Base-by-base conservation (phyloP, 768 basidiomycete genomes). In the Tricholoma terreum region DNA sequence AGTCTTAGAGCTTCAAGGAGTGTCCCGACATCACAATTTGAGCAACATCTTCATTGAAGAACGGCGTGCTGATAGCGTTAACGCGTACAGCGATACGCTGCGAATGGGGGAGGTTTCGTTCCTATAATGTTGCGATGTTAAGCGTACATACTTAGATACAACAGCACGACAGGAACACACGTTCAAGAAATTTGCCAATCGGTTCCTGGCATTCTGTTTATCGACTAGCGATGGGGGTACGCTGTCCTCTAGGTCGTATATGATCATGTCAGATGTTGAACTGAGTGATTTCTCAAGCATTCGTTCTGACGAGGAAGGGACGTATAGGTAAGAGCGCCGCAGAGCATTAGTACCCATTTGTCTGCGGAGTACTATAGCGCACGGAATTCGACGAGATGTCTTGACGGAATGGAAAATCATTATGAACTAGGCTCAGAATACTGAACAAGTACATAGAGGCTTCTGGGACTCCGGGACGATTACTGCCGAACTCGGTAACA, bases 231-330 rank as follows among this genome's bases (percentile, higher is more conserved):
- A 75, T 5, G 88, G 87, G 4, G 91, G 75, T 0, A 95, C 84
- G 58, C 89, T 89, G 69, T 96, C 94, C 69, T 95, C 94, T 11
- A 96, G 77, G 74, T 96, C 94, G 65, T 93, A 94, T 22, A 93
- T 87, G 34, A 94, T 76, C 42, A 87, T 79, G 58, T 96, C 94
- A 1, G 92, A 85, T 2, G 72, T 67, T 12, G 78, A 75, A 9
- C 65, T 69, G 45, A 90, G 76, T 0, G 90, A 90, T 67, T 94
- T 95, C 61, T 85, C 75, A 33, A 96, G 83, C 88, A 93, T 92
- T 40, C 84, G 80, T 34, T 88, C 83, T 11, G 86, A 88, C 1
- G 92, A 88, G 5, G 86, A 80, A 2, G 94, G 94, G 3, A 96
- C 94, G 70, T 89, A 89, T 58, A 89, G 82, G 64, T 86, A 87